phyloP scores from a whole-genome alignment of 805 yeast species.

The Ogataea polymorpha region DNA sequence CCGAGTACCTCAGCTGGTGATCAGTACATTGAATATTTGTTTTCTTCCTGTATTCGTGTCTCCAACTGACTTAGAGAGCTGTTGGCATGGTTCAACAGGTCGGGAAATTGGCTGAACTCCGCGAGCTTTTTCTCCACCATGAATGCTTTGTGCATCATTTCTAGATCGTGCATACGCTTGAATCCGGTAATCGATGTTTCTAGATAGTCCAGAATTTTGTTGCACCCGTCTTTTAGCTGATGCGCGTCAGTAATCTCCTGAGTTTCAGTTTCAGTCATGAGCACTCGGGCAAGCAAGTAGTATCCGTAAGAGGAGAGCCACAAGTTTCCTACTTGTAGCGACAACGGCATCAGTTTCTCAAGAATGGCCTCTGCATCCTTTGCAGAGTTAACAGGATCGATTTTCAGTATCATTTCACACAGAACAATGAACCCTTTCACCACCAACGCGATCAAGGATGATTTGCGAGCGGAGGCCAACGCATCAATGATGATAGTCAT shows the following conservation, averaged over 20 bases:
- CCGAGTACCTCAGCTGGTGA: conserved; percentile 25
- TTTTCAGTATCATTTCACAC: conserved; percentile 40
- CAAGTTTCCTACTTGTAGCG: conserved; percentile 39
- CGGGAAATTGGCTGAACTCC: conserved; percentile 27
- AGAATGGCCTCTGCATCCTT: conserved; percentile 43
- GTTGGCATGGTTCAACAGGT: conserved; percentile 33
- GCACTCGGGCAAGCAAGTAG: conserved; percentile 30
- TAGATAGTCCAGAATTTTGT: conserved; percentile 36
- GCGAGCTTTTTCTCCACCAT: conserved; percentile 40
- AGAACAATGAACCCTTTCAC: conserved; percentile 48
- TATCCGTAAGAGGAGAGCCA: conserved; percentile 40
- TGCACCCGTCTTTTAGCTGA: conserved; percentile 10
- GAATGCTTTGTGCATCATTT: conserved; percentile 40
- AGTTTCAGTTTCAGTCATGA: conserved; percentile 15
- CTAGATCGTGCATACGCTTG: conserved; percentile 36
- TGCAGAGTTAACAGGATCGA: conserved; percentile 29
- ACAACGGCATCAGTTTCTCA: conserved; percentile 41
- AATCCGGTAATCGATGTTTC: conserved; percentile 45
- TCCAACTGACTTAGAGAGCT: conserved; percentile 30
- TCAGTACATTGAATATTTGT: conserved; percentile 20
- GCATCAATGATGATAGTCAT: conserved; percentile 49
- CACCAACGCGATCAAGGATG: conserved; percentile 43
- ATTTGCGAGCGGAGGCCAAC: conserved; percentile 43
- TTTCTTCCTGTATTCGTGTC: conserved; percentile 29
- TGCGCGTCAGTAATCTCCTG: background rate